These are phyloP conservation scores for Wickerhamiella cacticola DNA, from an alignment of 805 yeast genomes.

Conservation along the genomic window DNA sequence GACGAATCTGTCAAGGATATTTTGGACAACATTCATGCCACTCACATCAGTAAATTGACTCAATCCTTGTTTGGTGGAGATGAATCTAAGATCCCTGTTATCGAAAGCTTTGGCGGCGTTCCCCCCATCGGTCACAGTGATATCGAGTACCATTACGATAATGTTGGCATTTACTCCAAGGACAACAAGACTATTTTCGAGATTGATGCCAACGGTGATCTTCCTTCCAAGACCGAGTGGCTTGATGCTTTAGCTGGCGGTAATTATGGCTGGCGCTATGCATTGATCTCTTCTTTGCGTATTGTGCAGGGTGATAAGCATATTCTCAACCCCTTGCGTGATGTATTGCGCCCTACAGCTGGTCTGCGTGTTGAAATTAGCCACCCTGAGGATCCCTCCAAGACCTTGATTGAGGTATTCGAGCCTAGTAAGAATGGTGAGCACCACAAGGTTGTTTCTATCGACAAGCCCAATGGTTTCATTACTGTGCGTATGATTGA, in stretches of 20 bases:
- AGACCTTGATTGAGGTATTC: constrained; percentile 49
- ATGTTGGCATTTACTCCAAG: constrained; percentile 21
- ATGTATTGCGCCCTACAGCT: constrained; percentile 65
- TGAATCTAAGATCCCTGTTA: constrained; percentile 62
- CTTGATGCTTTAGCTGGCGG: constrained; percentile 69
- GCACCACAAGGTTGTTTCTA: constrained; percentile 50
- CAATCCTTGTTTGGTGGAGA: constrained; percentile 62
- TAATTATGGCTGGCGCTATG: constrained; percentile 76
- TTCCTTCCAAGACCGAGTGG: constrained; percentile 48
- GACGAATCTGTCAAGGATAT: constrained; percentile 90
- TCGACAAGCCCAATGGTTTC: constrained; percentile 30
- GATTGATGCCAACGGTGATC: constrained; percentile 25
- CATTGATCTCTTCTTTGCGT: constrained; percentile 66
- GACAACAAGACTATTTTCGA: constrained; percentile 26
- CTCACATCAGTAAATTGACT: constrained; percentile 57
- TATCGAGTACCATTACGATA: constrained; percentile 27
- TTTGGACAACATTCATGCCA: constrained; percentile 78
- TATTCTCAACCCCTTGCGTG: constrained; percentile 64
- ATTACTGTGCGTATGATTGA: constrained; percentile 72
- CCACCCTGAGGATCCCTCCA: constrained; percentile 38
- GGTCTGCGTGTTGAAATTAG: constrained; percentile 52
- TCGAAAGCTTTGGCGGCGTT: constrained; percentile 78
- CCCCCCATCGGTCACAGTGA: constrained; percentile 30
- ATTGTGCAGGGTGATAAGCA: constrained; percentile 78
- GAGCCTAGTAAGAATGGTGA: constrained; percentile 35